These are phyloP conservation scores for Lolium perenne DNA, from an alignment of 176 grass and related monocot genomes.

Conservation along the genomic window DNA sequence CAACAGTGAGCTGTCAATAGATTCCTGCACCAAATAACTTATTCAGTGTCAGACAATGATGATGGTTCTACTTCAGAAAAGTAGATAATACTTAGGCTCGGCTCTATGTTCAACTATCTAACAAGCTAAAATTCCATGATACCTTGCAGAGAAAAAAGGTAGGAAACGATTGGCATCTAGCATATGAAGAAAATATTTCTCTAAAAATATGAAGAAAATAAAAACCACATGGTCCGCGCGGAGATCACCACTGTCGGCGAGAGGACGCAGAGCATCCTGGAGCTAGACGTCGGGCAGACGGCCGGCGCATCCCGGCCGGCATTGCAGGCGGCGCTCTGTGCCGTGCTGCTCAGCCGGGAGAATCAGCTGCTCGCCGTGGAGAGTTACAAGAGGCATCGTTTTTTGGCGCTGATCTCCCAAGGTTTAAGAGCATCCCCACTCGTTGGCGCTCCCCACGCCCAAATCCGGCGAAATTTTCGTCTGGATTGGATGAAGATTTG, in stretches of 20 bases:
- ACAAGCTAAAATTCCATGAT: too few species aligned
- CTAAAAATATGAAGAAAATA: too few species aligned
- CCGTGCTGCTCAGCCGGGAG: conserved; percentile 66
- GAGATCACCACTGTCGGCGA: conserved; percentile 89
- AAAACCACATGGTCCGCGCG: conserved; percentile 47
- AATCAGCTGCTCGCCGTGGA: conserved; percentile 53
- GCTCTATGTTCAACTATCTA: too few species aligned
- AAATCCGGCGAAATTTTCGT: too few species aligned
- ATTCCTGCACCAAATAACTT: conserved; percentile 58
- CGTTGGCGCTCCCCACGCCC: too few species aligned
- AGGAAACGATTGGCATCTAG: too few species aligned
- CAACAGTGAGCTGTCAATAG: conserved; percentile 82
- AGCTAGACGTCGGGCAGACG: conserved; percentile 60
- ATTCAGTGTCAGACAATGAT: conserved; percentile 10
- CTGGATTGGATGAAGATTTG: too few species aligned
- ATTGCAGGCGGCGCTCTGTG: conserved; percentile 73
- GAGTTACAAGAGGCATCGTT: conserved; percentile 65
- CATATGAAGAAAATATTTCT: too few species aligned
- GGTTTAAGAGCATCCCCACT: too few species aligned
- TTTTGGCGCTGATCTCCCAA: conserved; percentile 53
- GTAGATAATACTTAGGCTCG: too few species aligned
- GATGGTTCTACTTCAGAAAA: background rate
- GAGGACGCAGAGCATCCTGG: conserved; percentile 71
- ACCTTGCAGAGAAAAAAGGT: too few species aligned
- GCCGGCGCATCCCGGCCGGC: conserved; percentile 20